phyloP scores from a whole-genome alignment of 2,329 filamentous ascomycete genomes.

The Hirsutella rhossiliensis region DNA sequence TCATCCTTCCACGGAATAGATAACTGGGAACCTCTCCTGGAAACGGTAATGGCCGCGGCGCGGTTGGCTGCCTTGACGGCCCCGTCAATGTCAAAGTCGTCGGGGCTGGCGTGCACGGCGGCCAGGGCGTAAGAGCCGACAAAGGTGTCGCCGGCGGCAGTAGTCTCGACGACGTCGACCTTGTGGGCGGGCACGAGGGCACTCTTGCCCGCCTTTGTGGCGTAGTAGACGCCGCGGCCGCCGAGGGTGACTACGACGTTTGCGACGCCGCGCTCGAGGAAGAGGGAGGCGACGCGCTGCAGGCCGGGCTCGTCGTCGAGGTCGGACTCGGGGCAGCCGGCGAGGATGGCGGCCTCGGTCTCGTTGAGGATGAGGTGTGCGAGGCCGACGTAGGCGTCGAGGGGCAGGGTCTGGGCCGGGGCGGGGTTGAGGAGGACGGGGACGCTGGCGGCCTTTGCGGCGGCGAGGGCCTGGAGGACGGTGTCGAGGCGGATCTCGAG shows the following conservation, averaged over 20 bases:
- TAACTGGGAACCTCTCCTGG: constrained; percentile 28
- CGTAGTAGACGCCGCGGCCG: constrained; percentile 62
- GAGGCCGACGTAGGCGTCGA: constrained; percentile 52
- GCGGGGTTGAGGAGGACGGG: constrained; percentile 78
- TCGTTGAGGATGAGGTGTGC: constrained; percentile 83
- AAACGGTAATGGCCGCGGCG: constrained; percentile 28
- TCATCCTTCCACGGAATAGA: constrained; percentile 33
- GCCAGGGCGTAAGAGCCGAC: constrained; percentile 76
- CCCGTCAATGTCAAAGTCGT: constrained; percentile 39
- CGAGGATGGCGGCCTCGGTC: constrained; percentile 70
- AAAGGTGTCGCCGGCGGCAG: constrained; percentile 89
- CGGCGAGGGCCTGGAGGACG: constrained; percentile 46
- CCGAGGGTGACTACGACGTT: constrained; percentile 81
- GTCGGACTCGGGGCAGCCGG: constrained; percentile 36
- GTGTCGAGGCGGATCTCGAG: constrained; percentile 62
- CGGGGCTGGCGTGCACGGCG: constrained; percentile 37
- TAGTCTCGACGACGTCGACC: constrained; percentile 78
- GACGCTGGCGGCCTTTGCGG: constrained; percentile 34
- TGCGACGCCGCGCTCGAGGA: constrained; percentile 56
- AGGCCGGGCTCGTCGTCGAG: constrained; percentile 34
- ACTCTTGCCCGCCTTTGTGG: constrained; percentile 27
- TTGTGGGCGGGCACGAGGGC: constrained; percentile 51
- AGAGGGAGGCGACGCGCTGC: constrained; percentile 38
- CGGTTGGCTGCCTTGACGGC: constrained; percentile 43
- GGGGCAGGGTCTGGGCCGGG: constrained; percentile 57